These are phyloP conservation scores for Lachancea fermentati DNA, from an alignment of 805 yeast genomes.

Conservation along the genomic window DNA sequence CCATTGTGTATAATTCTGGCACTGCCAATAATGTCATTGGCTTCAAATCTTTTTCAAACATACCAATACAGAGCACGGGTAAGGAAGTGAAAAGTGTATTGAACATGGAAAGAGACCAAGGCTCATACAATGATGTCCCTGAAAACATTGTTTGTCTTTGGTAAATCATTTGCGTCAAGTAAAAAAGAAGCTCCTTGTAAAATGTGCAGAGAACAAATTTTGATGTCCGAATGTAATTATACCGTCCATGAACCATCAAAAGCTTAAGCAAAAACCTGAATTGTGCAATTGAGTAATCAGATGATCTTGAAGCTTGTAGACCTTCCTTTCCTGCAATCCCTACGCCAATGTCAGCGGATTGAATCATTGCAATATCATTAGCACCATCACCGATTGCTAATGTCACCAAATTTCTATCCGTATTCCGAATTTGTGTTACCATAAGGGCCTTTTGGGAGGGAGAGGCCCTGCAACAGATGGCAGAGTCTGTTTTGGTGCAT, in stretches of 20 bases:
- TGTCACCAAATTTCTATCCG: constrained; percentile 67
- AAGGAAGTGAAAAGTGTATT: constrained; percentile 92
- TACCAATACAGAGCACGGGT: constrained; percentile 89
- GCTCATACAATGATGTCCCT: constrained; percentile 88
- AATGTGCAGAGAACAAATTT: constrained; percentile 91
- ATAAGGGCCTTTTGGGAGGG: constrained; percentile 93
- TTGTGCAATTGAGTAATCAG: constrained; percentile 94
- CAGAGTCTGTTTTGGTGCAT: constrained; percentile 84
- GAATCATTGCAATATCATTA: constrained; percentile 98
- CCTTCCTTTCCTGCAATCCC: constrained; percentile 98
- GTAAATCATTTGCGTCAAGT: constrained; percentile 79
- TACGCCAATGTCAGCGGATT: constrained; percentile 95
- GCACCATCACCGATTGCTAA: constrained; percentile 99
- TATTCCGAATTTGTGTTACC: constrained; percentile 75
- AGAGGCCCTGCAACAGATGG: constrained; percentile 91
- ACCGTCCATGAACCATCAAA: constrained; percentile 89
- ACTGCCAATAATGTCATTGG: constrained; percentile 87
- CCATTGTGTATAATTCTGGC: constrained; percentile 81
- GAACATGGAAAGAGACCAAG: constrained; percentile 96
- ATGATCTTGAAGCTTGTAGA: constrained; percentile 89
- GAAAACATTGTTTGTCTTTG: constrained; percentile 85
- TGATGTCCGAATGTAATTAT: constrained; percentile 87
- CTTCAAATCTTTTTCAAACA: constrained; percentile 84
- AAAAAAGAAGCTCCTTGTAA: constrained; percentile 88
- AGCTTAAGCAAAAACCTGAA: constrained; percentile 79